phyloP scores from a whole-genome alignment of 208 protist genomes.

The Lotmaria passim region DNA sequence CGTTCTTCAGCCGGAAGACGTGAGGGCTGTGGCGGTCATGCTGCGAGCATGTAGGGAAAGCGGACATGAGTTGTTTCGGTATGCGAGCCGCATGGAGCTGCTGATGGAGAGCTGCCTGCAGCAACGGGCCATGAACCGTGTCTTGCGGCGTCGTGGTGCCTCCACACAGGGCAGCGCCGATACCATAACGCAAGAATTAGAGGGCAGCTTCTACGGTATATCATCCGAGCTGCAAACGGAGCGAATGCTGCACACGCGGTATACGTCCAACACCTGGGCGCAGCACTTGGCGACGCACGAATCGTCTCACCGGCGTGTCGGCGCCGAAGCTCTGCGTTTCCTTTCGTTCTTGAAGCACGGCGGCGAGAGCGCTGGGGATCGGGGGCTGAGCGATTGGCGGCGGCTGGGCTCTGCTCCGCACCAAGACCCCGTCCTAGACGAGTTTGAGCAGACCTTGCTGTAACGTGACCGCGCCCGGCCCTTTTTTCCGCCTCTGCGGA shows the following conservation, averaged over 20 bases:
- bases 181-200: slow-evolving; percentile 7
- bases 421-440: slow-evolving; percentile 45
- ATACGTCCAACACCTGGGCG: slow-evolving; percentile 64
- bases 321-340: slow-evolving; percentile 37
- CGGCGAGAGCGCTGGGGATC: slow-evolving; percentile 1
- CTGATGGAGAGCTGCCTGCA: slow-evolving; percentile 66
- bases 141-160: slow-evolving; percentile 37
- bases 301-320: slow-evolving; percentile 35
- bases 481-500: neutral
- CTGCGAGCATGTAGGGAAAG: slow-evolving; percentile 63
- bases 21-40: slow-evolving; percentile 50
- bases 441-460: slow-evolving; percentile 67
- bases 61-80: slow-evolving; percentile 55
- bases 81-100: slow-evolving; percentile 60
- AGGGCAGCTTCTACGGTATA: slow-evolving; percentile 49
- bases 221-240: slow-evolving; percentile 48
- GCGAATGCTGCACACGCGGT: slow-evolving; percentile 54
- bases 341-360: slow-evolving; percentile 33
- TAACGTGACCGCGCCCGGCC: neutral
- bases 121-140: slow-evolving; percentile 46
- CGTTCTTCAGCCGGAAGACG: slow-evolving; percentile 40
- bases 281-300: slow-evolving; percentile 40
- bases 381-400: slow-evolving; percentile 52
- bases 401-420: slow-evolving; percentile 40
- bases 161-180: slow-evolving; percentile 8